A percentile compares a stretch with the other conserved stretches of the same genome.
Conservation (phyloP, 2,329 filamentous ascomycete species). For the Cordyceps militaris region DNA sequence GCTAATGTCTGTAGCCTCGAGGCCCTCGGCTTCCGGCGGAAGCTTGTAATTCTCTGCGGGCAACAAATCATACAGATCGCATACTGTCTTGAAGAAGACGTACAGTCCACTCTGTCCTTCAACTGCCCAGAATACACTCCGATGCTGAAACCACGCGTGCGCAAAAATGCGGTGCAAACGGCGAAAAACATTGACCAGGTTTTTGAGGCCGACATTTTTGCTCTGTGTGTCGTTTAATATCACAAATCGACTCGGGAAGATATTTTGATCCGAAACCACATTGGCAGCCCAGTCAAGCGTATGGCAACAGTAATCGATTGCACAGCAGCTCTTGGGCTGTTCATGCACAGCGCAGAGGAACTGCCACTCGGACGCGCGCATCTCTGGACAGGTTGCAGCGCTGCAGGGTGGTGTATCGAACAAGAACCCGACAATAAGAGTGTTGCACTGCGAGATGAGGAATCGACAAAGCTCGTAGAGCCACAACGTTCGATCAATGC, state of each 20-base stretch:
- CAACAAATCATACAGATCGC: slow-evolving; percentile 82
- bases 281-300: slow-evolving; percentile 97
- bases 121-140: slow-evolving; percentile 89
- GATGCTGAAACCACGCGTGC: slow-evolving; percentile 97
- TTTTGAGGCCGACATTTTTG: slow-evolving; percentile 62
- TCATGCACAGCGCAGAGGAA: slow-evolving; percentile 98
- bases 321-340: slow-evolving; percentile 91
- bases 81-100: slow-evolving; percentile 94
- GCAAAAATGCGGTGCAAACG: slow-evolving; percentile 94
- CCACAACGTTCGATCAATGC: slow-evolving; percentile 84
- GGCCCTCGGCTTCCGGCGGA: slow-evolving; percentile 83
- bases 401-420: slow-evolving; percentile 87
- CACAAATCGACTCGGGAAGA: slow-evolving; percentile 81
- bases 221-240: slow-evolving; percentile 49
- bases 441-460: slow-evolving; percentile 89
- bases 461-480: slow-evolving; percentile 97
- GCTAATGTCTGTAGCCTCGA: slow-evolving; percentile 45
- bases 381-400: slow-evolving; percentile 84
- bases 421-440: slow-evolving; percentile 85
- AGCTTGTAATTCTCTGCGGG: slow-evolving; percentile 95
- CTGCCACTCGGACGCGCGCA: slow-evolving; percentile 98
- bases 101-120: slow-evolving; percentile 89
- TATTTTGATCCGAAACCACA: slow-evolving; percentile 86
- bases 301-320: slow-evolving; percentile 98
- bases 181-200: slow-evolving; percentile 90